Conservation (phyloP, 2,329 filamentous ascomycete species). For the Stachybotrys elegans region DNA sequence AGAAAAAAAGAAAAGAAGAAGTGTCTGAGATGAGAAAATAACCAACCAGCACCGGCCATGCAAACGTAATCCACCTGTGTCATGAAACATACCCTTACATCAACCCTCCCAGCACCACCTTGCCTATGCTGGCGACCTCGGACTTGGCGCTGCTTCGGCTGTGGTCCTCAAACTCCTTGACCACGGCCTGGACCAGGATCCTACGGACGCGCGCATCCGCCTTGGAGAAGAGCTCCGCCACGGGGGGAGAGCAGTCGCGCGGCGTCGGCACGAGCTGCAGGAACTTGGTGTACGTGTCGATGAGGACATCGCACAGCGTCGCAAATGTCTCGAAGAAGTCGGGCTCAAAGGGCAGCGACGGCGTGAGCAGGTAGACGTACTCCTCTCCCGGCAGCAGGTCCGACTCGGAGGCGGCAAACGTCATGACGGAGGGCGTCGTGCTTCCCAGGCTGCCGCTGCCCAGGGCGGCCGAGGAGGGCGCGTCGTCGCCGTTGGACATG, state of each 20-base stretch:
- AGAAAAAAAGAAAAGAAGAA: too few species aligned
- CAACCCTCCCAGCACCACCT: constrained; percentile 82
- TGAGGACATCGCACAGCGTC: constrained; percentile 89
- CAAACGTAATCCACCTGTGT: neutral
- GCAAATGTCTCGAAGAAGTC: constrained; percentile 97
- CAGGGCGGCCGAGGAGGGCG: constrained; percentile 17
- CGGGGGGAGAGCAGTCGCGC: constrained; percentile 60
- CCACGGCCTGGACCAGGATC: constrained; percentile 78
- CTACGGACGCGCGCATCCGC: constrained; percentile 82
- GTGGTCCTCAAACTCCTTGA: constrained; percentile 89
- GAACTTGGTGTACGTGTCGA: constrained; percentile 83
- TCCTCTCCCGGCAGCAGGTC: constrained; percentile 78
- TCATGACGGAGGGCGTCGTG: constrained; percentile 39
- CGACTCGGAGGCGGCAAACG: constrained; percentile 53
- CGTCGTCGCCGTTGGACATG: constrained; percentile 27
- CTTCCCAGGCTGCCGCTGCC: constrained; percentile 24
- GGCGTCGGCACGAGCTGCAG: constrained; percentile 71
- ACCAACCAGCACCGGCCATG: constrained; percentile 2
- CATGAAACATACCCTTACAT: constrained; percentile 44
- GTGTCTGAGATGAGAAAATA: constrained; percentile 5
- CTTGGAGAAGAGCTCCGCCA: constrained; percentile 86
- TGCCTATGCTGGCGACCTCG: constrained; percentile 81
- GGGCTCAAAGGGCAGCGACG: constrained; percentile 87
- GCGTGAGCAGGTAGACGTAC: constrained; percentile 86
- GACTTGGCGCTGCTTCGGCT: constrained; percentile 70